Percentiles rank a stretch among this genome's conserved stretches.
Conservation (phyloP, 2,329 filamentous ascomycete species). For the Fusarium stilboides region DNA sequence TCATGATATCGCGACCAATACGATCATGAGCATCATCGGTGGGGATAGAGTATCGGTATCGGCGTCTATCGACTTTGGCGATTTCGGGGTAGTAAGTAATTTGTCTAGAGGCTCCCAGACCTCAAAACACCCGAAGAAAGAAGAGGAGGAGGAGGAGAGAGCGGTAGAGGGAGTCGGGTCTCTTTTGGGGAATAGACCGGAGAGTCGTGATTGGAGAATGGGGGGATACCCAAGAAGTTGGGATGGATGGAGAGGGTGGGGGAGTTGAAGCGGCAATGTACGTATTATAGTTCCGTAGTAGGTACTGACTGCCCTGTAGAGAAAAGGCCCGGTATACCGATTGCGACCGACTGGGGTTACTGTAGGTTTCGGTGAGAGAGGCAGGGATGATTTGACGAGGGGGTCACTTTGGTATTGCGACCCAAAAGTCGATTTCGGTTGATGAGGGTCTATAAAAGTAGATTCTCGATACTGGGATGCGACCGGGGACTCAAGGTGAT, state of each 20-base stretch:
- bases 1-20: slow-evolving; percentile 60
- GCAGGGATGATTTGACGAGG: slow-evolving; percentile 50
- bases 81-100: slow-evolving; percentile 25
- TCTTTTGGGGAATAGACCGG: slow-evolving; percentile 47
- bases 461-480: background rate
- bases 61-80: slow-evolving; percentile 14
- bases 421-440: slow-evolving; percentile 22
- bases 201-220: slow-evolving; percentile 50
- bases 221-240: slow-evolving; percentile 39
- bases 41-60: slow-evolving; percentile 23
- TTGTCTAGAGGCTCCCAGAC: slow-evolving; percentile 43
- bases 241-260: slow-evolving; percentile 28
- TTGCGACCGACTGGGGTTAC: slow-evolving; percentile 10
- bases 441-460: background rate
- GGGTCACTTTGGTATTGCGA: slow-evolving; percentile 30
- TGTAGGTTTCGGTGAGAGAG: slow-evolving; percentile 48
- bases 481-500: too few relatives aligned
- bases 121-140: slow-evolving; percentile 33
- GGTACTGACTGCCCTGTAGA: background rate
- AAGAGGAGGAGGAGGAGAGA: slow-evolving; percentile 34
- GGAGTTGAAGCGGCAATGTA: slow-evolving; percentile 28
- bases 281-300: slow-evolving; percentile 30
- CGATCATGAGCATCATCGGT: slow-evolving; percentile 53
- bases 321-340: slow-evolving; percentile 38
- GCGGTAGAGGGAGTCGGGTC: slow-evolving; percentile 30